Conservation (phyloP, 208 protist species). For the Phytomonas francai region DNA sequence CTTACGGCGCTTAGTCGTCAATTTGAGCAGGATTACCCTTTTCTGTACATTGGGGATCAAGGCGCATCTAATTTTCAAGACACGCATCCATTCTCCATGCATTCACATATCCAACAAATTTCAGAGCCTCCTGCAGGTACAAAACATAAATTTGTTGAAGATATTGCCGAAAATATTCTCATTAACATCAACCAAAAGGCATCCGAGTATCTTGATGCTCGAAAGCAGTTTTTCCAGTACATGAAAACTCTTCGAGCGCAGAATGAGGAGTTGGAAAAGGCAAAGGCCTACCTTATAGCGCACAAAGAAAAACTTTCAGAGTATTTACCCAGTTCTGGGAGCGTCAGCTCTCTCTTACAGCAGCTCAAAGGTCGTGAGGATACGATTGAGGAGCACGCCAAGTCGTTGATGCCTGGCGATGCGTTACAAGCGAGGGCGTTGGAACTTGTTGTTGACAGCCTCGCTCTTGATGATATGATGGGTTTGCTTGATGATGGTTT, state of each 20-base stretch:
- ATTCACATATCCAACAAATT: no score
- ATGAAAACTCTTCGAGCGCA: slow-evolving; percentile 34
- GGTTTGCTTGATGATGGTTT: slow-evolving; percentile 61
- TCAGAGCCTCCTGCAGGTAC: no score
- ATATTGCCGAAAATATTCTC: slow-evolving; percentile 58
- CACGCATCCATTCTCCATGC: no score
- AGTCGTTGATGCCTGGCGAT: slow-evolving; percentile 44
- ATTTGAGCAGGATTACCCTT: slow-evolving; percentile 65
- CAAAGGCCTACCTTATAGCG: slow-evolving; percentile 27
- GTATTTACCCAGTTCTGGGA: slow-evolving; percentile 40
- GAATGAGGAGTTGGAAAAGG: slow-evolving; percentile 43
- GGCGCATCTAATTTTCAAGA: no score
- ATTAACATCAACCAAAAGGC: slow-evolving; percentile 70
- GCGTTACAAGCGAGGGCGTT: slow-evolving; percentile 50
- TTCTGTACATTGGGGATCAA: slow-evolving; percentile 10
- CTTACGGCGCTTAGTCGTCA: slow-evolving; percentile 61
- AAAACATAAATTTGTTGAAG: slow-evolving; percentile 21
- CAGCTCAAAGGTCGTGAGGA: slow-evolving; percentile 31
- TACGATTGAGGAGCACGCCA: slow-evolving; percentile 48
- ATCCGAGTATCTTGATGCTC: slow-evolving; percentile 46
- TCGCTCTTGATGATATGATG: slow-evolving; percentile 58
- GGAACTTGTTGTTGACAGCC: slow-evolving; percentile 64
- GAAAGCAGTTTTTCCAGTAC: slow-evolving; percentile 35
- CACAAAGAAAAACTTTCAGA: slow-evolving; percentile 42
- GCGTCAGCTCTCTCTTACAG: slow-evolving; percentile 28